Evolutionary conservation across 768 basidiomycete species (phyloP).

Genomic region (Brasilioporus rufonigricans): DNA sequence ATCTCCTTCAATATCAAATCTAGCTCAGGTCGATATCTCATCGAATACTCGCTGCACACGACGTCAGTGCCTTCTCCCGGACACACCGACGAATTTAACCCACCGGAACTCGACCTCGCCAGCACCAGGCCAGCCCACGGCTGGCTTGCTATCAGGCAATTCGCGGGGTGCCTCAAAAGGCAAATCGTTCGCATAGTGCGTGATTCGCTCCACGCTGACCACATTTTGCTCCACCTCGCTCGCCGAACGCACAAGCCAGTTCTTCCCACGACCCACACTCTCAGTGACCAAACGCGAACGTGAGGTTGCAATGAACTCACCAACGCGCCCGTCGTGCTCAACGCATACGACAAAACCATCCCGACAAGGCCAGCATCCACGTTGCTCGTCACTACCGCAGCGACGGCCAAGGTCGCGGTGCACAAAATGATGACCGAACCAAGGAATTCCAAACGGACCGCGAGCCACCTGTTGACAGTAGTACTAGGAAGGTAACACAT

Average conservation of each 20-base stretch:
- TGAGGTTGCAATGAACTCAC: conserved; percentile 39
- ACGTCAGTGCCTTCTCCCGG: neutral
- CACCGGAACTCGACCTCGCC: conserved; percentile 76
- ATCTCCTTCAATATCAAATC: conserved; percentile 80
- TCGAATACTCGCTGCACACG: conserved; percentile 58
- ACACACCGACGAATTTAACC: conserved; percentile 21
- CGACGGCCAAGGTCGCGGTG: conserved; percentile 63
- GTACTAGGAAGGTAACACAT: conserved; percentile 73
- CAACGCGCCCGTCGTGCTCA: conserved; percentile 80
- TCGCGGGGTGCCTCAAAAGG: conserved; percentile 73
- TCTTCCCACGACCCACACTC: conserved; percentile 38
- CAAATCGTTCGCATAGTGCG: conserved; percentile 72
- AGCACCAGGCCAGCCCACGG: conserved; percentile 63
- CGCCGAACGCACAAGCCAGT: conserved; percentile 79
- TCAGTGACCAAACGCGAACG: neutral
- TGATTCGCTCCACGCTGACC: conserved; percentile 84
- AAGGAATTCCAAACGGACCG: conserved; percentile 79
- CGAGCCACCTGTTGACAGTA: conserved; percentile 80
- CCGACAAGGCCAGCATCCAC: conserved; percentile 90
- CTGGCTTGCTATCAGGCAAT: conserved; percentile 55
- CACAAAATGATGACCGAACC: conserved; percentile 78
- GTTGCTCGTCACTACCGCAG: conserved; percentile 67
- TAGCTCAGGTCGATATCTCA: conserved; percentile 76
- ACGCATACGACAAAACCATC: conserved; percentile 78
- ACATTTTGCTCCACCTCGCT: conserved; percentile 91